These are phyloP conservation scores for Leishmania turanica DNA, from an alignment of 208 protist genomes.

Conservation along the genomic window DNA sequence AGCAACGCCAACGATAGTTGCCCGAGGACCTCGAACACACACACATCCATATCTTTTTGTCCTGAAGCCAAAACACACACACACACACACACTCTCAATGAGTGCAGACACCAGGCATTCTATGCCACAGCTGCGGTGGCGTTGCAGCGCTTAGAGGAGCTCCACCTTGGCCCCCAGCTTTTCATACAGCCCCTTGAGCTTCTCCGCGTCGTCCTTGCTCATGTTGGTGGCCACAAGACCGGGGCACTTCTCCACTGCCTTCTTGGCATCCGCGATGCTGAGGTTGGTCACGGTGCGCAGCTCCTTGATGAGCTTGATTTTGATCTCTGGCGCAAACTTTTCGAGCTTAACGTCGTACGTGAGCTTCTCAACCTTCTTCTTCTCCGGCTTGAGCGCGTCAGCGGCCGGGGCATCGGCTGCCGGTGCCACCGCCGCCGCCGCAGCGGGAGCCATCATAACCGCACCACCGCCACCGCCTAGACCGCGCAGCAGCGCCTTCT, in stretches of 20 bases:
- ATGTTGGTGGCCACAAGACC: conserved; percentile 90
- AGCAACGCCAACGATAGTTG: neutral
- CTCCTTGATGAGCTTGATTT: conserved; percentile 94
- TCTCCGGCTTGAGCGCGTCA: conserved; percentile 74
- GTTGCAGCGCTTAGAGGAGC: conserved; percentile 52
- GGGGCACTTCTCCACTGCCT: conserved; percentile 89
- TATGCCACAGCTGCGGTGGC: neutral
- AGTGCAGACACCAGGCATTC: neutral
- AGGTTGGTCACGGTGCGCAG: conserved; percentile 85
- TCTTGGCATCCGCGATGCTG: conserved; percentile 89
- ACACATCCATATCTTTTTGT: neutral
- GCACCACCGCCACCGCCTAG: conserved; percentile 73
- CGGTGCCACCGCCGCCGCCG: conserved; percentile 32
- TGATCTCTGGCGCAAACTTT: conserved; percentile 83
- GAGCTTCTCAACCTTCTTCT: conserved; percentile 92
- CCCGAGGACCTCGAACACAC: neutral
- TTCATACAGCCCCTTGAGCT: conserved; percentile 88
- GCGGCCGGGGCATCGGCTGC: conserved; percentile 38
- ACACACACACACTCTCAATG: neutral
- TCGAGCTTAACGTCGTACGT: conserved; percentile 90
- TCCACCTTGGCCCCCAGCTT: conserved; percentile 90
- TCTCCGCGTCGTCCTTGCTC: conserved; percentile 86
- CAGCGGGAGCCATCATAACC: conserved; percentile 24
- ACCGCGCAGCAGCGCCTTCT: conserved; percentile 86
- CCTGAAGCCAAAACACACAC: neutral